Evolutionary conservation across 1,139 yeast species (phyloP).

Genomic region (Yamadazyma blattariae): DNA sequence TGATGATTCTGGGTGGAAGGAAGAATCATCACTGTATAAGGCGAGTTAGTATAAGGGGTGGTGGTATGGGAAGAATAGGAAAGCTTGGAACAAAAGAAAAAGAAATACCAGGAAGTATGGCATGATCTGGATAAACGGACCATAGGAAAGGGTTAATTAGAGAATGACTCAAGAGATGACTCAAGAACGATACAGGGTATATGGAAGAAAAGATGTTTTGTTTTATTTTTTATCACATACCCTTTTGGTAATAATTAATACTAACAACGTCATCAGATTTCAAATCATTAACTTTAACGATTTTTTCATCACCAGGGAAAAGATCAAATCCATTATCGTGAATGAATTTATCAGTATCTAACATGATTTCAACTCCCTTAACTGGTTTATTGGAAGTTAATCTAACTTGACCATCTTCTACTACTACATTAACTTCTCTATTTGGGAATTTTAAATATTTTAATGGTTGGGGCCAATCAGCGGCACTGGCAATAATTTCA

Average conservation of each 20-base stretch:
- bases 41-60: no score
- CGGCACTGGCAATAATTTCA: slow-evolving; percentile 27
- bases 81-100: no score
- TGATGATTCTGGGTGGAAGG: no score
- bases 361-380: slow-evolving; percentile 34
- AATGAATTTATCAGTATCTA: slow-evolving; percentile 19
- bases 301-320: slow-evolving; percentile 31
- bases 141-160: no score
- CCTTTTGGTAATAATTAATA: slow-evolving; percentile 12
- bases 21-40: no score
- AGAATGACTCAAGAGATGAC: no score
- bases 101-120: no score
- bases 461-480: slow-evolving; percentile 56
- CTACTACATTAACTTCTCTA: slow-evolving; percentile 12
- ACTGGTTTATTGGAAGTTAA: slow-evolving; percentile 33
- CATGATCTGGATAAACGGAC: no score
- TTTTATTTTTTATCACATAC: no score
- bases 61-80: no score
- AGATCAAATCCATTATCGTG: slow-evolving; percentile 45
- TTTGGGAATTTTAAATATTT: slow-evolving; percentile 35
- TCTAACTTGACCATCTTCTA: slow-evolving; percentile 16
- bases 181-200: no score
- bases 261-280: slow-evolving; percentile 7
- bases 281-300: slow-evolving; percentile 15
- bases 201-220: no score